A percentile compares a stretch with the other conserved stretches of the same genome.
phyloP scores from a whole-genome alignment of 805 yeast genomes.

The Wickerhamia fluorescens region DNA sequence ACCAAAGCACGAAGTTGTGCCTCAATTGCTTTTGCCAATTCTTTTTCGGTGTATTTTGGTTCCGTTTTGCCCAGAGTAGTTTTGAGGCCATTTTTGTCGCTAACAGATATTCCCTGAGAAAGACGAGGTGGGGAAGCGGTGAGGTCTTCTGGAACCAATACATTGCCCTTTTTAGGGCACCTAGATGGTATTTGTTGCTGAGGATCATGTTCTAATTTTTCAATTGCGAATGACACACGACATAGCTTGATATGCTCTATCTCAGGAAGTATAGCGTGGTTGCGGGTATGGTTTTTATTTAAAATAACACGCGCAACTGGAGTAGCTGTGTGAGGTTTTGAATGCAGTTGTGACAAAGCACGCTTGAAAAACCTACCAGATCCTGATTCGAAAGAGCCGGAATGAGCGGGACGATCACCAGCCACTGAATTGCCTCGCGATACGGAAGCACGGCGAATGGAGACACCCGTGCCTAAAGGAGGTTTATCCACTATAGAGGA shows the following conservation, averaged over 20 bases:
- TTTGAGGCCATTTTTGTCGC: conserved; percentile 16
- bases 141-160: conserved; percentile 56
- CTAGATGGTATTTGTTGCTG: conserved; percentile 58
- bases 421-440: neutral
- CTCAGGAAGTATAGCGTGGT: conserved; percentile 25
- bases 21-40: conserved; percentile 51
- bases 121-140: conserved; percentile 55
- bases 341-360: neutral
- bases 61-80: too few species aligned
- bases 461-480: conserved; percentile 13
- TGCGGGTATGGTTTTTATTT: conserved; percentile 39
- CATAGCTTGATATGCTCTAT: conserved; percentile 36
- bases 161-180: conserved; percentile 47
- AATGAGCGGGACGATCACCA: neutral
- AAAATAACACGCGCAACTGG: conserved; percentile 24
- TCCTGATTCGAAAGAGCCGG: neutral
- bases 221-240: conserved; percentile 75
- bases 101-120: conserved; percentile 58
- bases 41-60: conserved; percentile 34
- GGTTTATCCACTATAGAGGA: conserved; percentile 18
- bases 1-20: conserved; percentile 45
- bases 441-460: conserved; percentile 1
- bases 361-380: neutral
- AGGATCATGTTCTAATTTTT: conserved; percentile 57
- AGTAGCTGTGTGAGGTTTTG: neutral